Percentiles rank a stretch among this genome's conserved stretches.
Evolutionary conservation across 805 yeast genomes (phyloP).

Genomic region (Blastobotrys terrestris): DNA sequence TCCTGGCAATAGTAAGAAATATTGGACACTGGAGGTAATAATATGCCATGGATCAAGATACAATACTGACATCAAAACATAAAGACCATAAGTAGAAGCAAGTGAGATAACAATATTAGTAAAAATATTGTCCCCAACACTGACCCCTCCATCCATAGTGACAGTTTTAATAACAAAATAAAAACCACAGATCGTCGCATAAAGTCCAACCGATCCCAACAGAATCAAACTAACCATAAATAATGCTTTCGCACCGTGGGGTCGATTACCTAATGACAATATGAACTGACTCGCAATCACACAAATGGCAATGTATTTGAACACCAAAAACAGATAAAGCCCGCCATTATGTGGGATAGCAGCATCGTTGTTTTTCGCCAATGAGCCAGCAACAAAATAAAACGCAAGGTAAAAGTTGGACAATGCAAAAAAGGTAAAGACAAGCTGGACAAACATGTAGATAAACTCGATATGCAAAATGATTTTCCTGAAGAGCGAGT

Average conservation of each 20-base stretch:
- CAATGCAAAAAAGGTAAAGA: slow-evolving; percentile 88
- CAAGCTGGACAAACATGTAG: slow-evolving; percentile 72
- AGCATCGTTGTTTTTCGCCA: slow-evolving; percentile 42
- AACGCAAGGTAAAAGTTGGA: slow-evolving; percentile 90
- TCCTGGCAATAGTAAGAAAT: slow-evolving; percentile 83
- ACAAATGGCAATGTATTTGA: slow-evolving; percentile 80
- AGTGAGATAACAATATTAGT: slow-evolving; percentile 74
- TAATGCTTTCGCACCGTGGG: slow-evolving; percentile 85
- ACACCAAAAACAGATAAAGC: slow-evolving; percentile 70
- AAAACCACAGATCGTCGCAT: slow-evolving; percentile 76
- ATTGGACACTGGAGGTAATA: slow-evolving; percentile 78
- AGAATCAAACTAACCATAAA: slow-evolving; percentile 68
- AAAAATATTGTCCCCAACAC: slow-evolving; percentile 39
- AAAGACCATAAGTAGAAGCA: slow-evolving; percentile 87
- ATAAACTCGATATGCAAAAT: slow-evolving; percentile 81
- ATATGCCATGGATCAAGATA: slow-evolving; percentile 97
- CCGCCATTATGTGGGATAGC: slow-evolving; percentile 52
- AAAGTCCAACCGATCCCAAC: slow-evolving; percentile 71
- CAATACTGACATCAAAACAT: slow-evolving; percentile 70
- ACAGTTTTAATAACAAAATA: slow-evolving; percentile 64
- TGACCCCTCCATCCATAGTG: slow-evolving; percentile 31
- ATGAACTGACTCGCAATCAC: slow-evolving; percentile 83
- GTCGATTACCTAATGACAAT: slow-evolving; percentile 94
- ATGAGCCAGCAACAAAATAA: slow-evolving; percentile 85
- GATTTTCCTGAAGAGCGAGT: slow-evolving; percentile 70